phyloP scores from a whole-genome alignment of 1,284 basidiomycete genomes.

The Cystobasidiaceae sp. region DNA sequence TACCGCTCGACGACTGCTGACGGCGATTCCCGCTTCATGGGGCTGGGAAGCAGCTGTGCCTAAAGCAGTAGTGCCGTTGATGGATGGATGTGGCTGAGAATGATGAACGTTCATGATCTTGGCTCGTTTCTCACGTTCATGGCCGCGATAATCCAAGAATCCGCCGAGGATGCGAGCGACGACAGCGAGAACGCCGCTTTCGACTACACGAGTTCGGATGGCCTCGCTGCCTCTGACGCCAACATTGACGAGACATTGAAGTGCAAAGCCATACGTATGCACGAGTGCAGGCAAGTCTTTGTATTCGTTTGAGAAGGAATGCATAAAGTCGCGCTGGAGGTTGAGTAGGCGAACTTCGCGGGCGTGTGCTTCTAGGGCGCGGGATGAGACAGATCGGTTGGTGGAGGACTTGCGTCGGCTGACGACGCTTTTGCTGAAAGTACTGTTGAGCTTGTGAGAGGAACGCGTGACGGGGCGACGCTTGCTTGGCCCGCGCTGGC shows the following conservation, averaged over 20 bases:
- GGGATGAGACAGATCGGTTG: background rate
- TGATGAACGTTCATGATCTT: constrained; percentile 15
- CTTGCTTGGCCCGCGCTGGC: too few relatives aligned
- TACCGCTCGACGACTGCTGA: too few relatives aligned
- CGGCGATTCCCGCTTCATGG: too few relatives aligned
- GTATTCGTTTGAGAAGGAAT: constrained; percentile 42
- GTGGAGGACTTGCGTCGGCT: background rate
- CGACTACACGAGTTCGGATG: constrained; percentile 86
- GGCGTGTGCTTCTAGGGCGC: constrained; percentile 3
- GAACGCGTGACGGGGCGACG: too few relatives aligned
- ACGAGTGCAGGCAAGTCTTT: constrained; percentile 49
- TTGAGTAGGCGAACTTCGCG: constrained; percentile 66
- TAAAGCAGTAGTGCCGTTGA: too few relatives aligned
- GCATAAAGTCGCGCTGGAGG: constrained; percentile 11
- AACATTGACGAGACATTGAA: constrained; percentile 96
- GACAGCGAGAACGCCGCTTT: constrained; percentile 90
- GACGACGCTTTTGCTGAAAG: background rate
- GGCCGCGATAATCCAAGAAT: constrained; percentile 54
- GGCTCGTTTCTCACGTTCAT: constrained; percentile 41
- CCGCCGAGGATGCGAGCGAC: constrained; percentile 91
- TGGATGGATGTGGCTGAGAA: too few relatives aligned
- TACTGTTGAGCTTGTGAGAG: too few relatives aligned
- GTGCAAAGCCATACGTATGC: constrained; percentile 70
- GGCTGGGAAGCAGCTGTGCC: too few relatives aligned
- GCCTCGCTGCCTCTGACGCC: constrained; percentile 93